These are phyloP conservation scores for Lenzites betulinus DNA, from an alignment of 768 basidiomycete genomes.

Conservation along the genomic window DNA sequence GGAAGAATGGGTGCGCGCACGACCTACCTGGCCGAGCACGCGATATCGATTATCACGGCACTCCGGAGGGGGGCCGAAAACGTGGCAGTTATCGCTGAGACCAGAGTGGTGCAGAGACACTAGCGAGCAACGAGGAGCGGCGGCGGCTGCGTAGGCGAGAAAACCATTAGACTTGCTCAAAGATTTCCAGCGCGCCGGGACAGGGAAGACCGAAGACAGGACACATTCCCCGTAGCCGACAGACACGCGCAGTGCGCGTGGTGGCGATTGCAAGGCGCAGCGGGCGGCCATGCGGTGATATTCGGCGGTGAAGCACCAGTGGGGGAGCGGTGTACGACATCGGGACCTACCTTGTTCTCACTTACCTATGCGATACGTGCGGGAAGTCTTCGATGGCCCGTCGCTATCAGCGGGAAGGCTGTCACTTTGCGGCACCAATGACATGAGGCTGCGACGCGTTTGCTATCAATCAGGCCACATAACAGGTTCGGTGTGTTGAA, in stretches of 20 bases:
- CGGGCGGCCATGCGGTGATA: constrained; percentile 11
- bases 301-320: neutral
- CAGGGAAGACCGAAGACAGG: neutral
- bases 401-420: constrained; percentile 10
- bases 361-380: constrained; percentile 10
- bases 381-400: constrained; percentile 2
- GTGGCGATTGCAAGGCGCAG: constrained; percentile 11
- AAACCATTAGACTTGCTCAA: constrained; percentile 14
- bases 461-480: constrained; percentile 7
- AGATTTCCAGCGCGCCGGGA: constrained; percentile 12
- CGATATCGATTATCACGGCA: constrained; percentile 11
- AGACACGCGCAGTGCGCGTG: constrained; percentile 13
- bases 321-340: constrained; percentile 11
- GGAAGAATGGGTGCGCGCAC: neutral
- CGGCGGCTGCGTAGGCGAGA: constrained; percentile 7
- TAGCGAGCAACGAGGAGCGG: constrained; percentile 19
- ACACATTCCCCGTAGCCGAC: neutral
- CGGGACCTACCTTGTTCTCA: neutral
- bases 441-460: constrained; percentile 10
- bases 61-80: constrained; percentile 6
- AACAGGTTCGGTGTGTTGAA: constrained; percentile 5
- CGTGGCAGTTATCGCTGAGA: constrained; percentile 8
- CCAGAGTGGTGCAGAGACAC: constrained; percentile 5
- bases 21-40: neutral
- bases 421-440: neutral